A percentile compares a stretch with the other conserved stretches of the same genome.
Conservation (phyloP, 2,329 filamentous ascomycete genomes). For the Truncatella angustata region DNA sequence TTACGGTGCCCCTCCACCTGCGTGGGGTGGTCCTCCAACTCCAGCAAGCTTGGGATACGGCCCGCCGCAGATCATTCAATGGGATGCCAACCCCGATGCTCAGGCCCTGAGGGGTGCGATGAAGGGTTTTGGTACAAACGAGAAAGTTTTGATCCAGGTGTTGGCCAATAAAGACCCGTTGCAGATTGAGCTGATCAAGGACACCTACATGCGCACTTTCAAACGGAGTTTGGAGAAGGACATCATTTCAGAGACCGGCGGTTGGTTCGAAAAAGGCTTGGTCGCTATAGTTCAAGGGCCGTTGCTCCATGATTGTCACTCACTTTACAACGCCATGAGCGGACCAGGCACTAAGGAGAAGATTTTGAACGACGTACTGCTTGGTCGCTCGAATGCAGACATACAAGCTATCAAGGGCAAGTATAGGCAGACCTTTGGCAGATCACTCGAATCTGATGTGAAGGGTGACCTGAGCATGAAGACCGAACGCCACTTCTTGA, state of each 20-base stretch:
- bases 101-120: conserved; percentile 75
- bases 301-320: conserved; percentile 70
- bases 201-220: conserved; percentile 63
- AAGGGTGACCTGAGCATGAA: conserved; percentile 79
- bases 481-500: conserved; percentile 81
- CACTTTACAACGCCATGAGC: conserved; percentile 68
- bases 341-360: conserved; percentile 84
- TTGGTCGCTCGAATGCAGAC: conserved; percentile 83
- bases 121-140: conserved; percentile 92
- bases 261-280: conserved; percentile 73
- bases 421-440: conserved; percentile 67
- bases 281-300: conserved; percentile 77
- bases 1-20: conserved; percentile 23
- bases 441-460: conserved; percentile 69
- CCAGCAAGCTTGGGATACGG: conserved; percentile 74
- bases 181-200: conserved; percentile 68
- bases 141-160: conserved; percentile 69
- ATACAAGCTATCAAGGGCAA: conserved; percentile 79
- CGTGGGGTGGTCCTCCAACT: conserved; percentile 46
- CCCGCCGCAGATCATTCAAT: conserved; percentile 65
- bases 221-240: conserved; percentile 71
- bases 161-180: conserved; percentile 74
- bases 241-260: conserved; percentile 72
- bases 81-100: conserved; percentile 67
- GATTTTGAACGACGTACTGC: conserved; percentile 81